phyloP scores from a whole-genome alignment of 768 basidiomycete species.

The Mycena kentingensis region DNA sequence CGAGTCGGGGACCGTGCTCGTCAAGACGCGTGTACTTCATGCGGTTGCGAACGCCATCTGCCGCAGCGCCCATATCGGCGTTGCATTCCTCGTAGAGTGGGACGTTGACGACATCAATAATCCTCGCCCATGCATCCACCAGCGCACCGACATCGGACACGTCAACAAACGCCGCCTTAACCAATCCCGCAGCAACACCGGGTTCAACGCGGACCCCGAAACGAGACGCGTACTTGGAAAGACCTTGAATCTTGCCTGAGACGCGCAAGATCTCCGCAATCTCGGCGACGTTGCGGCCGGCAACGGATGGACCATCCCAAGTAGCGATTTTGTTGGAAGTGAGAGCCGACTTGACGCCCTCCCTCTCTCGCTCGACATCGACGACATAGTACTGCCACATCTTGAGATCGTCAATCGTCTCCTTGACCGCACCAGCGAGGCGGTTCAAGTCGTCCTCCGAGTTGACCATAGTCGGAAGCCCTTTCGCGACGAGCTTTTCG shows the following conservation, averaged over 20 bases:
- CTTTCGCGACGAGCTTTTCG: constrained; percentile 56
- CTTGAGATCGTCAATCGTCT: constrained; percentile 62
- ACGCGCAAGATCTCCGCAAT: constrained; percentile 65
- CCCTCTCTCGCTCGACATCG: constrained; percentile 66
- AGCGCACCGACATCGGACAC: constrained; percentile 52
- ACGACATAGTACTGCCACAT: constrained; percentile 96
- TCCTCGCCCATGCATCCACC: constrained; percentile 68
- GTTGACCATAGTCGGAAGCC: constrained; percentile 70
- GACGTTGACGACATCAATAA: constrained; percentile 88
- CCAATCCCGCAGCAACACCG: constrained; percentile 68
- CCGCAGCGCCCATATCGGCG: constrained; percentile 72
- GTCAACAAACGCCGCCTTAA: constrained; percentile 65
- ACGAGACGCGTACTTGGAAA: constrained; percentile 61
- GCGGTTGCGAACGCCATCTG: constrained; percentile 75
- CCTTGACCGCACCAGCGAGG: constrained; percentile 64
- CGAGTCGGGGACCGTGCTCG: constrained; percentile 78
- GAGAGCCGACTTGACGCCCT: constrained; percentile 57
- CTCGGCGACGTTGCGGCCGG: constrained; percentile 60
- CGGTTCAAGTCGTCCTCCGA: constrained; percentile 68
- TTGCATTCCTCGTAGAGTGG: constrained; percentile 86
- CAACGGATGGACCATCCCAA: constrained; percentile 66
- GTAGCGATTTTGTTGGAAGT: constrained; percentile 42
- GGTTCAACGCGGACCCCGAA: constrained; percentile 69
- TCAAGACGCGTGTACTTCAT: constrained; percentile 83
- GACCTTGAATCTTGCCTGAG: constrained; percentile 57